Evolutionary conservation across 1,139 yeast genomes (phyloP).

Genomic region (Candida glucosophila): DNA sequence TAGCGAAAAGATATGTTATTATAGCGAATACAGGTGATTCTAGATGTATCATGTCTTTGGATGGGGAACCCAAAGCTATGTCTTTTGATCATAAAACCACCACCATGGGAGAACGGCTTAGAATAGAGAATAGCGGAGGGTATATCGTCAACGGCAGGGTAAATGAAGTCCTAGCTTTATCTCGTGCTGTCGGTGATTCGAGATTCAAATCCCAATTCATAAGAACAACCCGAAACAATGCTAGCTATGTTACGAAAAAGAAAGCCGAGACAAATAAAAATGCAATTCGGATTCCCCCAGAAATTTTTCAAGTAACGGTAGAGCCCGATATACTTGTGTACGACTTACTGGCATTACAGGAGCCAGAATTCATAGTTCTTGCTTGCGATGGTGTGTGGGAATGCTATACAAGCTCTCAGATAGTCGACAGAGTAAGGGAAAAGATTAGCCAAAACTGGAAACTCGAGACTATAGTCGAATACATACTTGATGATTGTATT

Average conservation of each 20-base stretch:
- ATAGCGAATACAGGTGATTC: constrained; percentile 76
- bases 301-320: constrained; percentile 47
- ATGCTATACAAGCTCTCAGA: constrained; percentile 52
- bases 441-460: constrained; percentile 50
- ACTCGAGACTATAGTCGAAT: constrained; percentile 50
- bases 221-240: constrained; percentile 22
- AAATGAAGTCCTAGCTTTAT: constrained; percentile 63
- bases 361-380: constrained; percentile 56
- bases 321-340: constrained; percentile 64
- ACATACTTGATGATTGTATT: constrained; percentile 55
- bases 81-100: constrained; percentile 75
- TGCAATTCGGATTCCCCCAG: constrained; percentile 27
- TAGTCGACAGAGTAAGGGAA: constrained; percentile 47
- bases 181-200: constrained; percentile 77
- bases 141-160: constrained; percentile 61
- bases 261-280: constrained; percentile 17
- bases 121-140: constrained; percentile 71
- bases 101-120: constrained; percentile 62
- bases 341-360: constrained; percentile 21
- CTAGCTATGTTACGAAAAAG: constrained; percentile 13
- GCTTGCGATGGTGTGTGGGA: constrained; percentile 86
- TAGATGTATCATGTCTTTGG: constrained; percentile 49
- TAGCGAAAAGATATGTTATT: constrained; percentile 39
- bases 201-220: constrained; percentile 47
- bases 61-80: constrained; percentile 45